Evolutionary conservation across 495 filamentous ascomycete genomes (phyloP).

Genomic region (Penicillium chermesinum): DNA sequence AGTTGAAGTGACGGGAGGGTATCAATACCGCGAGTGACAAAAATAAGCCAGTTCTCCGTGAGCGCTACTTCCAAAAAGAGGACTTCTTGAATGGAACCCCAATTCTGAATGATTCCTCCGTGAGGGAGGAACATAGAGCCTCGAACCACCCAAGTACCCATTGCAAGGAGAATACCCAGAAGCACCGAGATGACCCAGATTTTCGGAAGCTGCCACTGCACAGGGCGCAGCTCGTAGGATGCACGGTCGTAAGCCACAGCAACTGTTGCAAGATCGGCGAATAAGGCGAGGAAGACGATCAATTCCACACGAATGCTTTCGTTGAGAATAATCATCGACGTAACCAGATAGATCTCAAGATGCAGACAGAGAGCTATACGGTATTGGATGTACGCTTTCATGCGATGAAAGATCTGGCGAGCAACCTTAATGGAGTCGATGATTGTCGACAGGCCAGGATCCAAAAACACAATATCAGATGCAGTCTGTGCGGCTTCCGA

Average conservation of each 20-base stretch:
- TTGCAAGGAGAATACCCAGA: slow-evolving; percentile 58
- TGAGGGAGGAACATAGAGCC: slow-evolving; percentile 60
- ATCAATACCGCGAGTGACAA: slow-evolving; percentile 62
- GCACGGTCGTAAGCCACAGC: slow-evolving; percentile 72
- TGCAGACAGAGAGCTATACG: slow-evolving; percentile 72
- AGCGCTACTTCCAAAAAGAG: slow-evolving; percentile 67
- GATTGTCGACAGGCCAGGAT: slow-evolving; percentile 68
- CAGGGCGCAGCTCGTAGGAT: slow-evolving; percentile 62
- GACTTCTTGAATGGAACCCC: slow-evolving; percentile 63
- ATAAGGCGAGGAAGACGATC: slow-evolving; percentile 68
- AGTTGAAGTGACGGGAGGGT: slow-evolving; percentile 66
- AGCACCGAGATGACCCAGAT: slow-evolving; percentile 69
- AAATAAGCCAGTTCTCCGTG: slow-evolving; percentile 75
- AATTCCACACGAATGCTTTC: slow-evolving; percentile 62
- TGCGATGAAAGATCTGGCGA: slow-evolving; percentile 72
- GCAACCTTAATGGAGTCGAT: slow-evolving; percentile 71
- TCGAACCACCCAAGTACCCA: slow-evolving; percentile 65
- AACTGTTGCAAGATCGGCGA: slow-evolving; percentile 70
- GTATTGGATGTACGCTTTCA: slow-evolving; percentile 77
- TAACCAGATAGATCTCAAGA: slow-evolving; percentile 68
- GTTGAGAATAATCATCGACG: slow-evolving; percentile 68
- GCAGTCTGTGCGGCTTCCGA: slow-evolving; percentile 70
- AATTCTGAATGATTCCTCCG: slow-evolving; percentile 66
- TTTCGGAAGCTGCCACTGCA: slow-evolving; percentile 73
- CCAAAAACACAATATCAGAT: slow-evolving; percentile 71